Evolutionary conservation across 495 filamentous ascomycete species (phyloP).

Genomic region (Hypoxylon intermedium): DNA sequence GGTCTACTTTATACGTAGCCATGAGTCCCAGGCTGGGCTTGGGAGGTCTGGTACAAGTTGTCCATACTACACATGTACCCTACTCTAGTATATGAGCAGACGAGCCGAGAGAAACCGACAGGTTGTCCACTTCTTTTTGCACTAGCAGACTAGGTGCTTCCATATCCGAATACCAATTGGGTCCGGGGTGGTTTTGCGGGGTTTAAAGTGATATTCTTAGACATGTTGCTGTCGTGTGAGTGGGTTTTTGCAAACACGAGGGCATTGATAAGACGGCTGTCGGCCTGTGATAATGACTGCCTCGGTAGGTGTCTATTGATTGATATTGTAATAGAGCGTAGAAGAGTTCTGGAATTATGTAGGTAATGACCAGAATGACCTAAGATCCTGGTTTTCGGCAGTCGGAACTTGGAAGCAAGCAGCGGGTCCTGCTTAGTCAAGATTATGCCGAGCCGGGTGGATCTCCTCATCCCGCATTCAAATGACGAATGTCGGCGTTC

Average conservation of each 20-base stretch:
- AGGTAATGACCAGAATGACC: slow-evolving; percentile 5
- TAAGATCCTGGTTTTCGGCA: slow-evolving; percentile 21
- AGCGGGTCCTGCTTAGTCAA: slow-evolving; percentile 4
- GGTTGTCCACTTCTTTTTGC: background rate
- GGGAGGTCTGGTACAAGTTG: background rate
- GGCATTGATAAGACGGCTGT: slow-evolving; percentile 30
- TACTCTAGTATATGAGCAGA: no score
- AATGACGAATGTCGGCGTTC: slow-evolving; percentile 35
- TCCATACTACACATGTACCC: background rate
- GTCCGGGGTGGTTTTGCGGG: no score
- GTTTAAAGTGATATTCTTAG: background rate
- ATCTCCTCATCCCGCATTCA: slow-evolving; percentile 35
- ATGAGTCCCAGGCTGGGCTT: background rate
- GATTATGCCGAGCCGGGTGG: slow-evolving; percentile 22
- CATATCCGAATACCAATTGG: no score
- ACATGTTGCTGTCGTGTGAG: background rate
- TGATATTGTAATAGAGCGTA: background rate
- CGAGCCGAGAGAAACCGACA: background rate
- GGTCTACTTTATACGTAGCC: background rate
- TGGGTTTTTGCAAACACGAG: background rate
- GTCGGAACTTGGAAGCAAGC: slow-evolving; percentile 28
- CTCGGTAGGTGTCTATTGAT: background rate
- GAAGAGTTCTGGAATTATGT: background rate
- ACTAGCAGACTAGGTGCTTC: no score
- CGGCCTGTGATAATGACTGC: slow-evolving; percentile 14